phyloP scores from a whole-genome alignment of 139 green algal species.

The Picochlorum costavermella region DNA sequence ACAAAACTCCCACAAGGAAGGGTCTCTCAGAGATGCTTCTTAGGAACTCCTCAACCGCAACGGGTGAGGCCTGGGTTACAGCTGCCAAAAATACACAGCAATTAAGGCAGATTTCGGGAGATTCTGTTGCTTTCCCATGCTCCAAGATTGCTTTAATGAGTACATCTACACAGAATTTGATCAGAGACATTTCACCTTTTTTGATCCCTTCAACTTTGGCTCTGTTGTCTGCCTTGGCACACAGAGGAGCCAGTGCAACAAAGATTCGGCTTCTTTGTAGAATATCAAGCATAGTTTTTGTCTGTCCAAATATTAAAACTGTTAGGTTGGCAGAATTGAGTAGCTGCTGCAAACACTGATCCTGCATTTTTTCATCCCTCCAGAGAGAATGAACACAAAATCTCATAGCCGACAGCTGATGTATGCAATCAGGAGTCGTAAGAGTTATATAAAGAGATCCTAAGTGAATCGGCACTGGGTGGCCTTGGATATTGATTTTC shows the following conservation, averaged over 20 bases:
- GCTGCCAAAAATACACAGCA: background rate
- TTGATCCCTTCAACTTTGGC: background rate
- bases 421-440: too few species aligned
- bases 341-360: too few species aligned
- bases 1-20: conserved; percentile 1
- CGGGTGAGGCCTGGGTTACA: background rate
- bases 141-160: background rate
- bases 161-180: background rate
- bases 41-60: background rate
- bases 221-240: background rate
- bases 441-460: too few species aligned
- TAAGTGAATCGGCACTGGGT: too few species aligned
- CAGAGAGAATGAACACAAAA: too few species aligned
- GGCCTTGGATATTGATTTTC: too few species aligned
- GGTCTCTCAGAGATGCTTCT: background rate
- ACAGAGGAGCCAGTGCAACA: background rate
- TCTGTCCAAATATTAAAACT: too few species aligned
- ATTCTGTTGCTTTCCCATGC: background rate
- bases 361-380: too few species aligned
- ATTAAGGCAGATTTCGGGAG: background rate
- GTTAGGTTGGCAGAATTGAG: too few species aligned
- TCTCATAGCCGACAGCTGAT: too few species aligned
- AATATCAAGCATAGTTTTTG: too few species aligned
- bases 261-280: too few species aligned
- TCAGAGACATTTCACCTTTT: background rate